phyloP scores from a whole-genome alignment of 371 early-diverging fungal genomes.

The Apophysomyces ossiformis region DNA sequence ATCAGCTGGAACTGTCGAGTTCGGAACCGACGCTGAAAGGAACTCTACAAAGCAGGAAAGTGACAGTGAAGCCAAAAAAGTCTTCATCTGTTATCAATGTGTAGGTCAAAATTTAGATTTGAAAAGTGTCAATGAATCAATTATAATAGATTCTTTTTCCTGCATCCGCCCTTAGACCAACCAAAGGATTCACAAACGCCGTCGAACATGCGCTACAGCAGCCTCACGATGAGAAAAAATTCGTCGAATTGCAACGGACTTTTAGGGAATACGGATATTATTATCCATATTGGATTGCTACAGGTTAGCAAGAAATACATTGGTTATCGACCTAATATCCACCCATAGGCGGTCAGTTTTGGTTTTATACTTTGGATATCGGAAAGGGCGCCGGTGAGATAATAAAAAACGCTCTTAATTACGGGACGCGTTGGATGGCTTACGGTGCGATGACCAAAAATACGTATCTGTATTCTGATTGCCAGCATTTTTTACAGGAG shows the following conservation, averaged over 20 bases:
- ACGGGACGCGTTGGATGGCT: not conserved
- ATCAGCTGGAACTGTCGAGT: too few relatives aligned
- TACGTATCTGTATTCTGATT: not conserved
- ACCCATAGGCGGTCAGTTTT: not conserved
- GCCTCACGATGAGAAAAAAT: not conserved
- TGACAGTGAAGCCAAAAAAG: not conserved
- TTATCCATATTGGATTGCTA: conserved; percentile 1
- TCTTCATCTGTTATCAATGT: not conserved
- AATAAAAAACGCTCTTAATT: not conserved
- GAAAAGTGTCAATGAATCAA: not conserved
- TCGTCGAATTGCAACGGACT: not conserved
- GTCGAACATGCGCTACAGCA: not conserved
- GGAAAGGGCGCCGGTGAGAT: too few relatives aligned
- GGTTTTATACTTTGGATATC: too few relatives aligned
- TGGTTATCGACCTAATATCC: not conserved
- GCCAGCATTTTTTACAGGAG: not conserved
- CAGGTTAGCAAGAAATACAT: not conserved
- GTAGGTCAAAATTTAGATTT: not conserved
- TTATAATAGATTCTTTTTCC: not conserved
- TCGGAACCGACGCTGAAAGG: too few relatives aligned
- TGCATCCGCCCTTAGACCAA: not conserved
- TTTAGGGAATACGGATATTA: conserved; percentile 3
- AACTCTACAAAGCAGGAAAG: too few relatives aligned
- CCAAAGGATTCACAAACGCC: not conserved
- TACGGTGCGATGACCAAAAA: not conserved